A percentile compares a stretch with the other conserved stretches of the same genome.
Evolutionary conservation across 768 basidiomycete genomes (phyloP).

Genomic region (Vararia minispora): DNA sequence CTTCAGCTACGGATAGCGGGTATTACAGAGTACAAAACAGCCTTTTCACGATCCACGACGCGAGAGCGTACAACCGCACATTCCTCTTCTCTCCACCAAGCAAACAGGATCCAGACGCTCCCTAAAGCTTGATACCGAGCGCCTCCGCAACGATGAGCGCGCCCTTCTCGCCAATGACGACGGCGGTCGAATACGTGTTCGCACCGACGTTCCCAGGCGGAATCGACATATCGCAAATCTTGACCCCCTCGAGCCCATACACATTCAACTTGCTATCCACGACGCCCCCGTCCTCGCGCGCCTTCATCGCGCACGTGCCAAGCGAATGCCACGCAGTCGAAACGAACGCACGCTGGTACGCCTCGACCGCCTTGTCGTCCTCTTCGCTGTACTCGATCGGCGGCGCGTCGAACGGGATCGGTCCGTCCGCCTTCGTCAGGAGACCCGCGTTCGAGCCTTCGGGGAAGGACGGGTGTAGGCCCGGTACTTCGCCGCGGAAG

Average conservation of each 20-base stretch:
- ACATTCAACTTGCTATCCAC: constrained; percentile 54
- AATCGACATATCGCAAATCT: constrained; percentile 39
- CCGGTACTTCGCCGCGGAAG: constrained; percentile 24
- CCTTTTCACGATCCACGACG: too few species aligned
- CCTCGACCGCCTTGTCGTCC: constrained; percentile 25
- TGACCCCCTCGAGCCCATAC: constrained; percentile 45
- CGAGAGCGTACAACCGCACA: too few species aligned
- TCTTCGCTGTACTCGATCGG: constrained; percentile 23
- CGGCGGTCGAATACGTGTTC: constrained; percentile 34
- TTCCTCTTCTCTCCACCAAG: too few species aligned
- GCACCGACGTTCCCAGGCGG: constrained; percentile 27
- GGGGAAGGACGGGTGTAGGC: constrained; percentile 21
- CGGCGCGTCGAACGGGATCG: constrained; percentile 18
- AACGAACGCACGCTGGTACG: constrained; percentile 17
- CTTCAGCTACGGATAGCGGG: too few species aligned
- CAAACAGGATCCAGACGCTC: too few species aligned
- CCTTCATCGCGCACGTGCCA: constrained; percentile 62
- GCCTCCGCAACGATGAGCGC: constrained; percentile 50
- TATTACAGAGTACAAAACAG: too few species aligned
- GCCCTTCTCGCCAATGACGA: constrained; percentile 49
- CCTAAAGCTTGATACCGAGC: constrained; percentile 25
- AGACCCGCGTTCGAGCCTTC: constrained; percentile 18
- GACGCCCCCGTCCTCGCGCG: constrained; percentile 44
- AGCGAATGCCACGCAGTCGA: constrained; percentile 30
- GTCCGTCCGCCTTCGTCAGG: constrained; percentile 12